Evolutionary conservation across 257 asterid genomes (phyloP).

Genomic region (Solanum peruvianum): DNA sequence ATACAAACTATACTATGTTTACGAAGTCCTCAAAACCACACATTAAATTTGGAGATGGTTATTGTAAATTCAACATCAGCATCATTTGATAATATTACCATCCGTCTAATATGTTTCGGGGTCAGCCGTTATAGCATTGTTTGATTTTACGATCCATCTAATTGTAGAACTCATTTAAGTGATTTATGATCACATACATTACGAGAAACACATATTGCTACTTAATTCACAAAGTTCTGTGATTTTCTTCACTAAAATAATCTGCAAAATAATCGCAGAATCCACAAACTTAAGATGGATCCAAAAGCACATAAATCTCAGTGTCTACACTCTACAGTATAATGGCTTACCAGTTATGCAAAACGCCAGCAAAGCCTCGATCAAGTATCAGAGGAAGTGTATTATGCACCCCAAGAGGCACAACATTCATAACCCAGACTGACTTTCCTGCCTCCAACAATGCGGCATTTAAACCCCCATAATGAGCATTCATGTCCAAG

Average conservation of each 20-base stretch:
- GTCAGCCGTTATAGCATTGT: background rate
- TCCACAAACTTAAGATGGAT: background rate
- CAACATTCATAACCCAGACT: conserved; percentile 94
- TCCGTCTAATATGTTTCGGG: background rate
- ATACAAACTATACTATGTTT: background rate
- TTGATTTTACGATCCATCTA: background rate
- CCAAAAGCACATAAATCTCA: background rate
- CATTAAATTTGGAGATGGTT: background rate
- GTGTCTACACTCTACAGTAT: background rate
- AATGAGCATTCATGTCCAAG: conserved; percentile 91
- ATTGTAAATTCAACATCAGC: background rate
- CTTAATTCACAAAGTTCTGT: background rate
- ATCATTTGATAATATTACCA: background rate
- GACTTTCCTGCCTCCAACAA: conserved; percentile 61
- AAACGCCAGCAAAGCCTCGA: conserved; percentile 70
- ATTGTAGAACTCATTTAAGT: background rate
- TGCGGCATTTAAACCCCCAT: conserved; percentile 76
- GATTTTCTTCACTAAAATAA: background rate
- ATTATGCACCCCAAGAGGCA: conserved; percentile 57
- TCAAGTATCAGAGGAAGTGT: conserved; percentile 72
- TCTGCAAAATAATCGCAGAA: background rate
- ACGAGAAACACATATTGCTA: background rate
- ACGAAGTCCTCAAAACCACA: background rate
- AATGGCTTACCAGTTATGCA: conserved; percentile 65
- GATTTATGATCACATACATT: background rate